These are phyloP conservation scores for Trichosporon sp. DNA, from an alignment of 1,284 basidiomycete species.

Conservation along the genomic window DNA sequence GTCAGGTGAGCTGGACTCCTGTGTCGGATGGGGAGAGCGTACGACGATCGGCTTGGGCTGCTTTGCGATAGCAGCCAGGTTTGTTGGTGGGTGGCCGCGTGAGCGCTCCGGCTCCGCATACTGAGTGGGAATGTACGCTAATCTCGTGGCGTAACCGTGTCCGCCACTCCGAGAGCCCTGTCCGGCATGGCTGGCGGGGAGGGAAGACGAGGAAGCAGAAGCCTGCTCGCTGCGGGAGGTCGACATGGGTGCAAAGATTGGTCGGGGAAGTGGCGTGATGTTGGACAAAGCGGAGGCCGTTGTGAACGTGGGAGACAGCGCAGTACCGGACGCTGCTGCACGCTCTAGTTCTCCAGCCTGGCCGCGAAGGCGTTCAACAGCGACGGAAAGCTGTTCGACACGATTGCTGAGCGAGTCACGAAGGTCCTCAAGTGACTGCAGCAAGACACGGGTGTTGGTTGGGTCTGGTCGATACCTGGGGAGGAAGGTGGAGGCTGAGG, in stretches of 20 bases:
- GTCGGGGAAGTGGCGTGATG: constrained; percentile 7
- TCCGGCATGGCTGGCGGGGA: background rate
- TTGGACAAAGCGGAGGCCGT: constrained; percentile 1
- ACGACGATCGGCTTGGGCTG: constrained; percentile 15
- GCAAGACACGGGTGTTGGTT: constrained; percentile 21
- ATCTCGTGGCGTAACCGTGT: background rate
- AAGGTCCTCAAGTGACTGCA: constrained; percentile 32
- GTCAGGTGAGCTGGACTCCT: background rate
- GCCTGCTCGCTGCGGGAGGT: background rate
- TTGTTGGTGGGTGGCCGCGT: constrained; percentile 13
- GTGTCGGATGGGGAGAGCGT: background rate
- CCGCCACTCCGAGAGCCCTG: background rate
- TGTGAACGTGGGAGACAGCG: background rate
- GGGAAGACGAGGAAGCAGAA: background rate
- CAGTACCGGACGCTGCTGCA: background rate
- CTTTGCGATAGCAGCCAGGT: constrained; percentile 11
- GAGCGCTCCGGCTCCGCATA: background rate
- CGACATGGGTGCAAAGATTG: background rate
- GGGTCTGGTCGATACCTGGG: constrained; percentile 10
- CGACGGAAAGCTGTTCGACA: constrained; percentile 29
- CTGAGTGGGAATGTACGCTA: background rate
- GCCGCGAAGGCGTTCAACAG: constrained; percentile 30
- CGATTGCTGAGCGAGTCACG: constrained; percentile 27
- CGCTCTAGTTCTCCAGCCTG: constrained; percentile 33
- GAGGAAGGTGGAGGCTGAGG: background rate